Evolutionary conservation across 768 basidiomycete species (phyloP).

Genomic region (Scleroderma bovista): DNA sequence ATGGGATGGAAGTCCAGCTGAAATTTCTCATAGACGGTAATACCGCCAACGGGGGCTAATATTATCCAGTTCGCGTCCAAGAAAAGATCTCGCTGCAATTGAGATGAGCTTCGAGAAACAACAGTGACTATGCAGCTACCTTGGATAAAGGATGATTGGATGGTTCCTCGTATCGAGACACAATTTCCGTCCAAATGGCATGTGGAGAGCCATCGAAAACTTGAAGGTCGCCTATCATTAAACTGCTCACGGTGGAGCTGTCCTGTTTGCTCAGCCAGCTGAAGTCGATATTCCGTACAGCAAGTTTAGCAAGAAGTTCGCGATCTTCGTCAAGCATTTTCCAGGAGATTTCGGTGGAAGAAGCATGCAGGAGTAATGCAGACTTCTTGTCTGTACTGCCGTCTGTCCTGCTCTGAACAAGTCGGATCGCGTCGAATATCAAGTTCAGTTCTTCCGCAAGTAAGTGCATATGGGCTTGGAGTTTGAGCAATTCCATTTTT

Average conservation of each 20-base stretch:
- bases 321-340: conserved; percentile 73
- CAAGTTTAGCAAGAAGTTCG: conserved; percentile 78
- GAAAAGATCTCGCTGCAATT: conserved; percentile 60
- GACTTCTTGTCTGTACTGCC: conserved; percentile 69
- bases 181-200: conserved; percentile 83
- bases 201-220: conserved; percentile 83
- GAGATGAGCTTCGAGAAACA: conserved; percentile 4
- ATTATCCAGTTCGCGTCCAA: conserved; percentile 74
- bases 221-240: conserved; percentile 70
- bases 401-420: conserved; percentile 72
- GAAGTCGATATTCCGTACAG: conserved; percentile 73
- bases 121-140: conserved; percentile 32
- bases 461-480: conserved; percentile 67
- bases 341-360: conserved; percentile 87
- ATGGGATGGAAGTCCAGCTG: conserved; percentile 81
- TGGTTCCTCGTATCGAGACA: conserved; percentile 71
- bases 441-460: conserved; percentile 76
- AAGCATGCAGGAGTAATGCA: conserved; percentile 74
- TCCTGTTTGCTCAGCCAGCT: conserved; percentile 85
- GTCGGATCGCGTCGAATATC: conserved; percentile 81
- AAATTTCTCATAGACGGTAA: conserved; percentile 81
- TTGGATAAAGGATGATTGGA: conserved; percentile 66
- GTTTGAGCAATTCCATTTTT: conserved; percentile 55
- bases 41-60: conserved; percentile 89
- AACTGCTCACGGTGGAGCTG: conserved; percentile 74